A percentile compares a stretch with the other conserved stretches of the same genome.
phyloP scores from a whole-genome alignment of 176 grass and related monocot species.

The Pontederia paniculata region DNA sequence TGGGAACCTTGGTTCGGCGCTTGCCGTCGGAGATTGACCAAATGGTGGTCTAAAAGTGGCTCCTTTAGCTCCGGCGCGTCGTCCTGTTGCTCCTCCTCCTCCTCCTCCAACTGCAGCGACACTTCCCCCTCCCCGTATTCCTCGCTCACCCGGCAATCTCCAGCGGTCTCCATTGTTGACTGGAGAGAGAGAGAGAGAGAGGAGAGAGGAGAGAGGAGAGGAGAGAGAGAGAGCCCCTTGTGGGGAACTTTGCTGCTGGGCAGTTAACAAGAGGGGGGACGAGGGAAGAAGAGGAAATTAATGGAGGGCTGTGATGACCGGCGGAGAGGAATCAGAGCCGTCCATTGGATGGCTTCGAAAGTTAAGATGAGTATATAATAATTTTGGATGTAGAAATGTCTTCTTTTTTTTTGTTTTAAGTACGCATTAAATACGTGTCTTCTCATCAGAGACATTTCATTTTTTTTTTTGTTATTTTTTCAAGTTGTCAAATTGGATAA shows the following conservation, averaged over 20 bases:
- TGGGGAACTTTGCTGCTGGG: too few species aligned
- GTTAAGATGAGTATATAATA: background rate
- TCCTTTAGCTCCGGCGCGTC: background rate
- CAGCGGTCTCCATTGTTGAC: background rate
- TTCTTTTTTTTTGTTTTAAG: too few species aligned
- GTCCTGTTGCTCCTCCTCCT: background rate
- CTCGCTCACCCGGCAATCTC: too few species aligned
- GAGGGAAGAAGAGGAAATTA: background rate
- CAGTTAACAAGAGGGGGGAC: background rate
- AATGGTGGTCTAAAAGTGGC: background rate
- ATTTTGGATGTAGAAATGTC: too few species aligned
- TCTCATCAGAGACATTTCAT: too few species aligned
- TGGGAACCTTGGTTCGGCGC: constrained; percentile 70
- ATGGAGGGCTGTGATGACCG: background rate
- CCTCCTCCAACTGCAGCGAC: background rate
- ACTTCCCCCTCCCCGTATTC: background rate
- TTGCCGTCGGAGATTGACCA: constrained; percentile 38
- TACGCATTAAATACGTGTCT: too few species aligned
- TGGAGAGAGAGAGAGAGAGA: background rate
- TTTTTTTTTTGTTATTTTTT: too few species aligned
- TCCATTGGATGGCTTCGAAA: background rate
- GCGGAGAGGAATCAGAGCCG: background rate
- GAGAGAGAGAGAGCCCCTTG: too few species aligned
- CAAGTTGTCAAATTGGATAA: too few species aligned
- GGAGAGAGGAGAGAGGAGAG: background rate